Base-by-base conservation (phyloP, 768 basidiomycete genomes). In the Agaricus subrufescens region DNA sequence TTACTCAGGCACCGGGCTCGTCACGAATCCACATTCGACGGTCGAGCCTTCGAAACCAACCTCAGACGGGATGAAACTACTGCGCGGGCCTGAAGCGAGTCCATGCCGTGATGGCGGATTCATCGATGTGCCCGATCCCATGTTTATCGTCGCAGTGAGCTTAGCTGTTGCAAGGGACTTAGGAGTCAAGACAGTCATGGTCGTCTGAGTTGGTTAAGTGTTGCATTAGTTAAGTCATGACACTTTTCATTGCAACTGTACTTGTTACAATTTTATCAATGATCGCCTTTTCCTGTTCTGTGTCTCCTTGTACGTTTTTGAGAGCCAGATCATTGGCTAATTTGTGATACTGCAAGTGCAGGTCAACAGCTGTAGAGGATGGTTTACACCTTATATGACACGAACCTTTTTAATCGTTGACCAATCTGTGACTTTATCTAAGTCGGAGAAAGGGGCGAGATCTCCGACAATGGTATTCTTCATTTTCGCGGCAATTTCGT, bases 191-290 rank as follows among this genome's bases (percentile, higher is more conserved):
- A 19, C 19, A 19, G 19, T 19, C 19, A 19, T 19, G 19, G 19
- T 19, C 19, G 7, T 34, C 10, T 34, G 34, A 34, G 8, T 34
- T 25, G 10, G 23, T n/a, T 2, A 25, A 23, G 3, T 8, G 45
- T 19, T 5, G 45, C 9, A 25, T 11, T 46, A 3, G 45, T 65
- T 60, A 71, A 46, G 61, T 62, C 71, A 74, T 73, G 46, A 93
- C 88, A 48, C 75, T 83, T 71, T 94, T 94, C 81, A 86, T 86
- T 46, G 91, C 91, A 4, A 92, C 89, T 8, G 83, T 76, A 58
- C 87, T 91, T n/a, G 81, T 72, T 6, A 89, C 87, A 31, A 94
- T 81, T 56, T 83, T 79, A 62, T 89, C 82, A 10, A 91, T 71
- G 14, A 74, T 66, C 0, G 57, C 60, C 19, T 62, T 71, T 60